Evolutionary conservation across 768 basidiomycete genomes (phyloP).

Genomic region (Rhizopogon sp.): DNA sequence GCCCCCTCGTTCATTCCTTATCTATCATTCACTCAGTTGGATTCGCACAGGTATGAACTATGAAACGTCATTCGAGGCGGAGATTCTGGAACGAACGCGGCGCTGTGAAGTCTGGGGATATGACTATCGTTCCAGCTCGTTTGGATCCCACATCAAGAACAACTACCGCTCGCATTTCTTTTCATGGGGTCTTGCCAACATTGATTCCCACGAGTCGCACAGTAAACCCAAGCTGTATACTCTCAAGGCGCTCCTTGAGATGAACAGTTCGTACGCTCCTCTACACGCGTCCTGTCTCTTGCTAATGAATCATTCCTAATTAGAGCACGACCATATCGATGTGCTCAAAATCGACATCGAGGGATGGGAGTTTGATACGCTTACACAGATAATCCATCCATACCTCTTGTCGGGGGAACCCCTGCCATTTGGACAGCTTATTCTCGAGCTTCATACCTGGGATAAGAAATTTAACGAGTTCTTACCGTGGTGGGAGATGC

Average conservation of each 20-base stretch:
- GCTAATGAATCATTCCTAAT: not conserved
- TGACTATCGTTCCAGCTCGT: conserved; percentile 38
- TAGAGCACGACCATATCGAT: conserved; percentile 34
- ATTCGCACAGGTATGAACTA: conserved; percentile 40
- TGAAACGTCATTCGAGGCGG: conserved; percentile 62
- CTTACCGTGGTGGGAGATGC: conserved; percentile 40
- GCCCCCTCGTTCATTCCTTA: not conserved
- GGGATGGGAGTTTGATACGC: conserved; percentile 43
- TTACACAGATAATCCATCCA: conserved; percentile 34
- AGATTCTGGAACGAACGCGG: conserved; percentile 41
- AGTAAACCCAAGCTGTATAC: conserved; percentile 37
- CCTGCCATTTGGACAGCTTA: conserved; percentile 43
- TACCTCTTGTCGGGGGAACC: conserved; percentile 31
- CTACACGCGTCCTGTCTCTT: not conserved
- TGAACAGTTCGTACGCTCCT: conserved; percentile 29
- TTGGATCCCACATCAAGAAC: conserved; percentile 27
- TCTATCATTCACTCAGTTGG: not conserved
- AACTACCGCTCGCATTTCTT: conserved; percentile 37
- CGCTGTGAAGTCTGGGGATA: conserved; percentile 59
- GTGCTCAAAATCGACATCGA: conserved; percentile 44
- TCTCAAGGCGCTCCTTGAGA: conserved; percentile 38
- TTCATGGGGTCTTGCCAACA: conserved; percentile 34
- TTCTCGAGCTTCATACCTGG: conserved; percentile 41
- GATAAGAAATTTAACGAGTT: conserved; percentile 31
- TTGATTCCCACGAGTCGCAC: conserved; percentile 29